These are phyloP conservation scores for Saussurea involucrata DNA, from an alignment of 129 eudicot species.

Conservation along the genomic window DNA sequence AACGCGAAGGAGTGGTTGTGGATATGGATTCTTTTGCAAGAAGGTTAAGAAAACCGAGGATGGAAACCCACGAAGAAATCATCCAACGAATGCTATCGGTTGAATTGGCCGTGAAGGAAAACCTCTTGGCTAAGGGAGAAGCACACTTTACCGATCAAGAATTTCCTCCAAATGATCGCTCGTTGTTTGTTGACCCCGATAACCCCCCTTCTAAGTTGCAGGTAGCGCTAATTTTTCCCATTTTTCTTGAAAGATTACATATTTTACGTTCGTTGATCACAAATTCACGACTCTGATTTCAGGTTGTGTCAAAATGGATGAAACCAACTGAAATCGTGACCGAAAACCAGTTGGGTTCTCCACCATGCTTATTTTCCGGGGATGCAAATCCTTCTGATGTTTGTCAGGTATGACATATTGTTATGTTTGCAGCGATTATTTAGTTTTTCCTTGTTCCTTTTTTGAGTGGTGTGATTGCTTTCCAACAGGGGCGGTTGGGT, in stretches of 20 bases:
- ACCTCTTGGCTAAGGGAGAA: conserved; percentile 90
- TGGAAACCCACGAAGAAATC: conserved; percentile 86
- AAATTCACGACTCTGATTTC: not conserved
- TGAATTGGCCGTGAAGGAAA: conserved; percentile 91
- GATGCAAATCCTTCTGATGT: conserved; percentile 92
- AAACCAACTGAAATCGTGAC: conserved; percentile 78
- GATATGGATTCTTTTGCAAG: conserved; percentile 95
- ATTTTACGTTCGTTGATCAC: not conserved
- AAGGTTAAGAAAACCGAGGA: conserved; percentile 75
- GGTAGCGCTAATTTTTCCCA: conserved; percentile 13
- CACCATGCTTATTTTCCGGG: conserved; percentile 86
- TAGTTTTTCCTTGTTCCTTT: not conserved
- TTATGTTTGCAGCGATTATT: not conserved
- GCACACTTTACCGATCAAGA: conserved; percentile 88
- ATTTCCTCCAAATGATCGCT: conserved; percentile 88
- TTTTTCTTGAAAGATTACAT: not conserved
- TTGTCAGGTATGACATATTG: conserved; percentile 97
- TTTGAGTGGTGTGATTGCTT: conserved; percentile 6
- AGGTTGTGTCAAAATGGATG: conserved; percentile 95
- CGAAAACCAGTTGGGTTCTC: conserved; percentile 57
- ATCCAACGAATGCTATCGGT: conserved; percentile 92
- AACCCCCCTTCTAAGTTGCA: conserved; percentile 85
- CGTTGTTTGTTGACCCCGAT: conserved; percentile 80
- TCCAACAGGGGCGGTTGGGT: conserved; percentile 85
- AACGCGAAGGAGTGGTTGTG: conserved; percentile 71